phyloP scores from a whole-genome alignment of 2,329 filamentous ascomycete genomes.

The Penicillium sp. region DNA sequence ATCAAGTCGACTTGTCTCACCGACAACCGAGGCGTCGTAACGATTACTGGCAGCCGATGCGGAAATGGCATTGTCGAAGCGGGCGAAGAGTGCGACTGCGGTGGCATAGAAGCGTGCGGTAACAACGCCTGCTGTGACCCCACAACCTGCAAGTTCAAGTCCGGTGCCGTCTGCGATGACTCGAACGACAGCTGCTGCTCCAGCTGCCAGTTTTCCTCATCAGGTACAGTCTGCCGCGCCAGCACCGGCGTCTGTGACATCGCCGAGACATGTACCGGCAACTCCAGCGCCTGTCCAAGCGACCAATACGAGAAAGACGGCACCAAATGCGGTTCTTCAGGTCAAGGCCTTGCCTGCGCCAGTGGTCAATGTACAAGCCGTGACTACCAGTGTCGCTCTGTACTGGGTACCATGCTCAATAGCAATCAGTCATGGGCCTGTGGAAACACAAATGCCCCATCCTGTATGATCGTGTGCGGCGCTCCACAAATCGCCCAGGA shows the following conservation, averaged over 20 bases:
- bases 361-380: conserved; percentile 94
- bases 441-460: conserved; percentile 52
- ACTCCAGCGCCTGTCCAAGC: conserved; percentile 68
- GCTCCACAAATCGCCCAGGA: conserved; percentile 66
- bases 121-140: conserved; percentile 81
- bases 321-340: conserved; percentile 63
- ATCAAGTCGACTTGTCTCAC: conserved; percentile 76
- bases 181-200: conserved; percentile 50
- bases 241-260: conserved; percentile 83
- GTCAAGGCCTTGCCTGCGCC: conserved; percentile 69
- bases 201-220: conserved; percentile 47
- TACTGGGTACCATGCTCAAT: conserved; percentile 73
- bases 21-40: conserved; percentile 81
- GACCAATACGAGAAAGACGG: conserved; percentile 72
- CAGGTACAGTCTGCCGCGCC: conserved; percentile 74
- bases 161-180: conserved; percentile 70
- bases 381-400: conserved; percentile 80
- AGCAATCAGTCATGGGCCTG: conserved; percentile 81
- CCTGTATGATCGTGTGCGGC: conserved; percentile 75
- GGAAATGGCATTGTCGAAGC: conserved; percentile 96
- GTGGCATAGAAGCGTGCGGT: conserved; percentile 70
- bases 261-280: conserved; percentile 77
- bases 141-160: conserved; percentile 80
- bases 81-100: conserved; percentile 95
- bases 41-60: conserved; percentile 80